Percentiles rank a stretch among this genome's conserved stretches.
These are phyloP conservation scores for Juncus effusus DNA, from an alignment of 176 grass and related monocot genomes.

Conservation along the genomic window DNA sequence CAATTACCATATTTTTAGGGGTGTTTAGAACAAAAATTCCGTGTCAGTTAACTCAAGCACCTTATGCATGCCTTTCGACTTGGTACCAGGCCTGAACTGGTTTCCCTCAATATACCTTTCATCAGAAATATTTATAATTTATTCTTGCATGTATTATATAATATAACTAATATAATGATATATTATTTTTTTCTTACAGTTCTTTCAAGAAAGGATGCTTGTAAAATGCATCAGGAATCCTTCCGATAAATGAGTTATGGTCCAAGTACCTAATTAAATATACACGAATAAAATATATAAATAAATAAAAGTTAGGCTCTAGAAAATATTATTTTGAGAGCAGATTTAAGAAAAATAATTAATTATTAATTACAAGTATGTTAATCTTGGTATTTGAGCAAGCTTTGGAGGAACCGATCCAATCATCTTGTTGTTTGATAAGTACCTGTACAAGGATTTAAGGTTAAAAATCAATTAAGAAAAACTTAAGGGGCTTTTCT, in stretches of 20 bases:
- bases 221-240: slow-evolving; percentile 89
- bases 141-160: neutral
- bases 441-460: slow-evolving; percentile 44
- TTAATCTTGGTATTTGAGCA: slow-evolving; percentile 75
- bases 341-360: neutral
- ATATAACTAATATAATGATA: neutral
- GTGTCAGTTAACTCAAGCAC: slow-evolving; percentile 74
- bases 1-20: slow-evolving; percentile 20
- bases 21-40: slow-evolving; percentile 55
- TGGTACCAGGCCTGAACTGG: slow-evolving; percentile 75
- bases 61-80: slow-evolving; percentile 82
- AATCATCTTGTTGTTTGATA: slow-evolving; percentile 82
- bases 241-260: slow-evolving; percentile 82
- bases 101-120: slow-evolving; percentile 80
- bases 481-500: neutral
- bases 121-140: slow-evolving; percentile 10
- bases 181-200: slow-evolving; percentile 45
- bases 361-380: slow-evolving; percentile 53
- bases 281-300: neutral
- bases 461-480: neutral
- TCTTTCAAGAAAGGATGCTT: slow-evolving; percentile 87
- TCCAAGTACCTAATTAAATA: slow-evolving; percentile 63
- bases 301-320: neutral
- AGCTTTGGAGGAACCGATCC: slow-evolving; percentile 74
- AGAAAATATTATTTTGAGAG: neutral